A percentile compares a stretch with the other conserved stretches of the same genome.
Evolutionary conservation across 2,329 filamentous ascomycete species (phyloP).

Genomic region (Arthroderma sp.): DNA sequence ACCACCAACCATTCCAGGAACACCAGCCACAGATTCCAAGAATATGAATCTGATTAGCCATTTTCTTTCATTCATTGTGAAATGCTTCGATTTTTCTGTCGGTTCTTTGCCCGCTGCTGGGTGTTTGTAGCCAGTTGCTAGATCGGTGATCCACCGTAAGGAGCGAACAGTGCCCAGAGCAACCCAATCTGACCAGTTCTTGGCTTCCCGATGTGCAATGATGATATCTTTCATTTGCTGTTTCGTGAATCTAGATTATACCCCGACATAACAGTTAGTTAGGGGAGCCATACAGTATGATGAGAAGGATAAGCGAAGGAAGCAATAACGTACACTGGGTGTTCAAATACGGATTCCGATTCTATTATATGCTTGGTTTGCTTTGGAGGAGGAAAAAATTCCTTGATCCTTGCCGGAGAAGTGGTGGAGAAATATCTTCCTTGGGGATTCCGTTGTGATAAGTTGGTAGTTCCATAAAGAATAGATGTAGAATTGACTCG

Average conservation of each 20-base stretch:
- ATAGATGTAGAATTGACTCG: conserved; percentile 1
- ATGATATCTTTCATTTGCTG: conserved; percentile 63
- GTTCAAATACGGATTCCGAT: conserved; percentile 55
- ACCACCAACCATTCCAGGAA: conserved; percentile 92
- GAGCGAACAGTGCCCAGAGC: conserved; percentile 66
- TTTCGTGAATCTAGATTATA: conserved; percentile 47
- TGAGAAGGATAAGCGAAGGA: not conserved
- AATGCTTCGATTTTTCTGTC: conserved; percentile 45
- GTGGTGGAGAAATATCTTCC: conserved; percentile 27
- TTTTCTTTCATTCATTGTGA: conserved; percentile 65
- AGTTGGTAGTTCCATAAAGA: not conserved
- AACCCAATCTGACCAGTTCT: conserved; percentile 60
- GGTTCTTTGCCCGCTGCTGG: conserved; percentile 37
- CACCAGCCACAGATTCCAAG: conserved; percentile 84
- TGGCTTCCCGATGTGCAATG: conserved; percentile 63
- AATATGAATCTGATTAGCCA: conserved; percentile 88
- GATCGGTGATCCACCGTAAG: conserved; percentile 67
- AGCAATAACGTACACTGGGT: conserved; percentile 38
- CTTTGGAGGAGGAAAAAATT: conserved; percentile 47
- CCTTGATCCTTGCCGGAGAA: conserved; percentile 23
- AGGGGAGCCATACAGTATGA: not conserved
- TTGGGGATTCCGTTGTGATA: not conserved
- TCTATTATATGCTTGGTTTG: conserved; percentile 49
- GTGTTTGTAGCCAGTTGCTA: conserved; percentile 68
- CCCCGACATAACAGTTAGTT: not conserved